Percentiles rank a stretch among this genome's conserved stretches.
Conservation (phyloP, 306 rosid genomes). For the Quercus aquifolioides region DNA sequence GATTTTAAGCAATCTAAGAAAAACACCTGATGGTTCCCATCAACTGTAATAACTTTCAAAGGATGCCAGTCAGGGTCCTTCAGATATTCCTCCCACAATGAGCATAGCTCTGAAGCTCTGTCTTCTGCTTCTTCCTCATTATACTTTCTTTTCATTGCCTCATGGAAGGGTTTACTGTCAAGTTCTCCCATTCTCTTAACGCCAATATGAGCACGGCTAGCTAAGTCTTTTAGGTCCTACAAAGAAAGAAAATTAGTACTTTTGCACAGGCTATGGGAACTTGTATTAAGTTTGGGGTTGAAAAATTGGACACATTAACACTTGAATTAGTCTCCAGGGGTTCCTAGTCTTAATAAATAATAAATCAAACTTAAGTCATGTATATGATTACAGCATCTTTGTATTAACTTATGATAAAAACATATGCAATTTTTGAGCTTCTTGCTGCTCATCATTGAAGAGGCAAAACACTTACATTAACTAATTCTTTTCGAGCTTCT, state of each 20-base stretch:
- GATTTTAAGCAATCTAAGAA: constrained; percentile 16
- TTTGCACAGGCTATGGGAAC: not conserved
- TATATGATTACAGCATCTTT: not conserved
- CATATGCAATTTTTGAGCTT: not conserved
- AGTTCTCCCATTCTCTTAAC: constrained; percentile 98
- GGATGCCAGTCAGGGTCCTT: constrained; percentile 99
- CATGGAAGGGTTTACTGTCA: constrained; percentile 66
- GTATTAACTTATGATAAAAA: not conserved
- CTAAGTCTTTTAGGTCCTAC: constrained; percentile 64
- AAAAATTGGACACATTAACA: not conserved
- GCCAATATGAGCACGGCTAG: constrained; percentile 46
- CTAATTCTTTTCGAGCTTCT: constrained; percentile 89
- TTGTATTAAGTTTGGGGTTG: not conserved
- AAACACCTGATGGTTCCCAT: constrained; percentile 56
- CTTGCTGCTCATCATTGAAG: not conserved
- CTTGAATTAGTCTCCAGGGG: not conserved
- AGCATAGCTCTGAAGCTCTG: constrained; percentile 78
- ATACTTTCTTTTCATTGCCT: constrained; percentile 73
- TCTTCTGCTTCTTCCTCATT: constrained; percentile 77
- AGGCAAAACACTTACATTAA: constrained; percentile 50
- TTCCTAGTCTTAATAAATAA: not conserved
- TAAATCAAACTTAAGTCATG: not conserved
- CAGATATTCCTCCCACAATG: constrained; percentile 88
- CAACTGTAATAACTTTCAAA: constrained; percentile 44
- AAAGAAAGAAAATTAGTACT: constrained; percentile 17